Base-by-base conservation (phyloP, 768 basidiomycete species). In the Tylopilus cervinicoccineus region DNA sequence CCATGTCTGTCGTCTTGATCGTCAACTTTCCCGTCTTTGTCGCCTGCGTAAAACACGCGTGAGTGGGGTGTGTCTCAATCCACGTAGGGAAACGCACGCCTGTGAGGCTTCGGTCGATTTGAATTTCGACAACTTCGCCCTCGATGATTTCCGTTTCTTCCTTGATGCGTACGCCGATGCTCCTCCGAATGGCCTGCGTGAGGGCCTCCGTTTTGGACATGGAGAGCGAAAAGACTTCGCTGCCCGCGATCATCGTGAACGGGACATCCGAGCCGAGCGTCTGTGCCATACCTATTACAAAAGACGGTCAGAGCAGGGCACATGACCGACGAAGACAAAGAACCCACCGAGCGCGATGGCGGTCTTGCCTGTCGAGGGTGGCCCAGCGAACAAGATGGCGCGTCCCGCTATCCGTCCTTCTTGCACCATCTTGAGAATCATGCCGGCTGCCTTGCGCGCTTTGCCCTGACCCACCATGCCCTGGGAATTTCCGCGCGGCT, bases 161-260 rank as follows among this genome's bases (percentile, higher is more conserved):
- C 66, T 91, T 95, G 63, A 99, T 97, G 38, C 95, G 77, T 2
- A 99, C 93, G 16, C 95, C 96, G 61, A 99, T 99, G 62, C 92
- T 93, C 59, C 95, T 76, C 58, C 95, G 78, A 70, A 99, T 91
- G 0, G 94, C 93, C 65, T 98, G 95, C 0, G 94, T 98, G 51
- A 99, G 78, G 19, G 93, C 93, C 65, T 99, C 96, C 2, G 96
- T 99, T 72, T 97, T 98, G 24, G 89, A 93, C 91, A 98, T 96
- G 60, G 93, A 92, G 29, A 96, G 77, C 37, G 94, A 97, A 74
- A 95, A 98, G 50, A 99, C 94, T 69, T 99, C 96, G 73, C 91
- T 93, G 19, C 86, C 96, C 14, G 93, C 91, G 61, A 99, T 93
- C 83, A 92, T 93, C 7, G 93, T 97, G 67, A 98, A 99, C 0